Conservation (phyloP, 768 basidiomycete species). For the Pholiota microspora region DNA sequence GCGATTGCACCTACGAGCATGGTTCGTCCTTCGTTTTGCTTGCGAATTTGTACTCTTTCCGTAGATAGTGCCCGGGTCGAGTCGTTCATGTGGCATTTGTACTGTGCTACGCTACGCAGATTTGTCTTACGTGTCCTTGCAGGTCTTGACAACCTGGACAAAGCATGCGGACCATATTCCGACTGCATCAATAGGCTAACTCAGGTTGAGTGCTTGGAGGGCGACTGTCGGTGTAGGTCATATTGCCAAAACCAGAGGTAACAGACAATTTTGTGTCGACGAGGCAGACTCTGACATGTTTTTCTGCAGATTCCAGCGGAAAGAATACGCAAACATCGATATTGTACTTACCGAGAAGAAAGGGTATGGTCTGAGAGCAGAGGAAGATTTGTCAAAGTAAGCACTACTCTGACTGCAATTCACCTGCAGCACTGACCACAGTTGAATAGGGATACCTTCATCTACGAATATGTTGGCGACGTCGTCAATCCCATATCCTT, state of each 20-base stretch:
- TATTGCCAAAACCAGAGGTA: slow-evolving; percentile 95
- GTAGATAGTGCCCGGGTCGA: slow-evolving; percentile 10
- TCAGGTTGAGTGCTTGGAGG: slow-evolving; percentile 92
- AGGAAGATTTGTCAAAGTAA: slow-evolving; percentile 60
- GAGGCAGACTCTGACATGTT: slow-evolving; percentile 1
- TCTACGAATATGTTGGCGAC: slow-evolving; percentile 98
- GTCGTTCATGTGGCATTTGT: slow-evolving; percentile 13
- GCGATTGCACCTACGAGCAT: slow-evolving; percentile 85
- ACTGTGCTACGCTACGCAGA: slow-evolving; percentile 10
- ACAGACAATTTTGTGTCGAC: no score
- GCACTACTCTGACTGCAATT: slow-evolving; percentile 21
- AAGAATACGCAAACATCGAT: slow-evolving; percentile 81
- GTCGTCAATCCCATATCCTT: slow-evolving; percentile 87
- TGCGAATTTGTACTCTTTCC: slow-evolving; percentile 6
- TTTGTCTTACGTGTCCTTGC: slow-evolving; percentile 28
- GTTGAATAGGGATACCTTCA: slow-evolving; percentile 73
- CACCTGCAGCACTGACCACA: slow-evolving; percentile 9
- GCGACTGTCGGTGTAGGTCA: slow-evolving; percentile 79
- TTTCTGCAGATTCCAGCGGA: slow-evolving; percentile 74
- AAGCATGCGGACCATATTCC: slow-evolving; percentile 82
- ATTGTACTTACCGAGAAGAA: slow-evolving; percentile 95
- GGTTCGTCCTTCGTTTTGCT: slow-evolving; percentile 54
- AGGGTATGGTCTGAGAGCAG: slow-evolving; percentile 89
- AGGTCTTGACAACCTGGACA: slow-evolving; percentile 60
- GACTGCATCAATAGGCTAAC: slow-evolving; percentile 98